Evolutionary conservation across 1,284 basidiomycete genomes (phyloP).

Genomic region (Heterobasidion parviporum): DNA sequence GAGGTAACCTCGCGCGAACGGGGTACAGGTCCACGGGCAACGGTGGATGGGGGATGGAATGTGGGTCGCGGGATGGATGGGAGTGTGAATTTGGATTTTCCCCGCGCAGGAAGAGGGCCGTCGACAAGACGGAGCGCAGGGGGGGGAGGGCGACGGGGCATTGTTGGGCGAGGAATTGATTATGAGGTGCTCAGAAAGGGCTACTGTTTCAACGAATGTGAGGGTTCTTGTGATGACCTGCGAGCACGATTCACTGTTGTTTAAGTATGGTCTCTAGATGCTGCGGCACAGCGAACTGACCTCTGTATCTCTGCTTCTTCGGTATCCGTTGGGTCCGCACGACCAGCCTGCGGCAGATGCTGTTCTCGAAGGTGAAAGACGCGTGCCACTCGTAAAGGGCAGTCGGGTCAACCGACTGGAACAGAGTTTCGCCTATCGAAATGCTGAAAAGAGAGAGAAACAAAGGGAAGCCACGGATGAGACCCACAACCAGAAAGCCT

Average conservation of each 20-base stretch:
- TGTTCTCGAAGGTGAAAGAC: not conserved
- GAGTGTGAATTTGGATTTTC: slow-evolving; percentile 45
- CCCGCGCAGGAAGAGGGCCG: slow-evolving; percentile 49
- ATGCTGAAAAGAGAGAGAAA: not conserved
- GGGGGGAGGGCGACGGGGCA: slow-evolving; percentile 57
- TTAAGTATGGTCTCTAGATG: not conserved
- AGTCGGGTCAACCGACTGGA: not conserved
- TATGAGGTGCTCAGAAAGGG: no score
- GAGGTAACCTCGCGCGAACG: slow-evolving; percentile 1
- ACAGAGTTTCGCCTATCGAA: not conserved
- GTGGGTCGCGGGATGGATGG: slow-evolving; percentile 48
- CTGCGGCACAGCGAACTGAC: not conserved
- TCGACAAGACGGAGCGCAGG: slow-evolving; percentile 44
- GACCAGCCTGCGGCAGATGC: not conserved
- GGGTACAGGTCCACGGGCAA: slow-evolving; percentile 19
- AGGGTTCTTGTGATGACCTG: not conserved
- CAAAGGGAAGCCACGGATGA: not conserved
- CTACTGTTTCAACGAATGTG: no score
- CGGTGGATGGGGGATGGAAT: slow-evolving; percentile 28
- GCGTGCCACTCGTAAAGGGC: not conserved
- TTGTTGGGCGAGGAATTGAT: slow-evolving; percentile 12
- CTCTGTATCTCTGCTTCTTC: not conserved
- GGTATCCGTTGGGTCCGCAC: no score
- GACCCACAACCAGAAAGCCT: not conserved
- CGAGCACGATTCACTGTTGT: not conserved